A percentile compares a stretch with the other conserved stretches of the same genome.
Conservation (phyloP, 2,329 filamentous ascomycete genomes). For the Fusarium coicis region DNA sequence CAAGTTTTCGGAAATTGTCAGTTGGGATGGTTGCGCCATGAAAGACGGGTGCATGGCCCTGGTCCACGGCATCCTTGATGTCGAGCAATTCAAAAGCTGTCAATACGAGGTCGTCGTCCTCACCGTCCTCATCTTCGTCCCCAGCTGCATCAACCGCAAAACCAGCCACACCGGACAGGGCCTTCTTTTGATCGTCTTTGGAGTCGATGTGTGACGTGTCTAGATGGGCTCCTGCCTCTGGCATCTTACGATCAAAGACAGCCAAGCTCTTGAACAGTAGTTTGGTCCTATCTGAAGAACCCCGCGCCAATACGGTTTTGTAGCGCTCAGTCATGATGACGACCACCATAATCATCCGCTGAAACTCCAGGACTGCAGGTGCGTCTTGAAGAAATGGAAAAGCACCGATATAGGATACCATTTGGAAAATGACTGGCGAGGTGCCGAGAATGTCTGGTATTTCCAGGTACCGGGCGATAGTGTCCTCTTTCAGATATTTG, state of each 20-base stretch:
- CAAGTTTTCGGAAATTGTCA: constrained; percentile 76
- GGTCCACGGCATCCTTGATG: constrained; percentile 68
- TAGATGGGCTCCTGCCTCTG: constrained; percentile 34
- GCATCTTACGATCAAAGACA: constrained; percentile 72
- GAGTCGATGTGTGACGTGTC: constrained; percentile 12
- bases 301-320: constrained; percentile 68
- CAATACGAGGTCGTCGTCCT: constrained; percentile 72
- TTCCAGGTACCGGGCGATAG: constrained; percentile 76
- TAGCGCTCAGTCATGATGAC: constrained; percentile 79
- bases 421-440: constrained; percentile 76
- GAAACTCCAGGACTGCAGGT: constrained; percentile 74
- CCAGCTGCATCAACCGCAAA: constrained; percentile 60
- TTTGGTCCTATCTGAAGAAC: constrained; percentile 67
- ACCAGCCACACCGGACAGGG: constrained; percentile 47
- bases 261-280: constrained; percentile 78
- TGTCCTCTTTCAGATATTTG: constrained; percentile 74
- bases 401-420: constrained; percentile 76
- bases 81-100: constrained; percentile 76
- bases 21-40: constrained; percentile 77
- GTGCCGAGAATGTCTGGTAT: constrained; percentile 76
- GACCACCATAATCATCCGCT: constrained; percentile 77
- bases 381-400: constrained; percentile 79
- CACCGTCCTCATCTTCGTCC: constrained; percentile 59
- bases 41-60: constrained; percentile 61
- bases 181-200: constrained; percentile 1